Percentiles rank a stretch among this genome's conserved stretches.
Evolutionary conservation across 2,329 filamentous ascomycete species (phyloP).

Genomic region (Dactylellina sp.): DNA sequence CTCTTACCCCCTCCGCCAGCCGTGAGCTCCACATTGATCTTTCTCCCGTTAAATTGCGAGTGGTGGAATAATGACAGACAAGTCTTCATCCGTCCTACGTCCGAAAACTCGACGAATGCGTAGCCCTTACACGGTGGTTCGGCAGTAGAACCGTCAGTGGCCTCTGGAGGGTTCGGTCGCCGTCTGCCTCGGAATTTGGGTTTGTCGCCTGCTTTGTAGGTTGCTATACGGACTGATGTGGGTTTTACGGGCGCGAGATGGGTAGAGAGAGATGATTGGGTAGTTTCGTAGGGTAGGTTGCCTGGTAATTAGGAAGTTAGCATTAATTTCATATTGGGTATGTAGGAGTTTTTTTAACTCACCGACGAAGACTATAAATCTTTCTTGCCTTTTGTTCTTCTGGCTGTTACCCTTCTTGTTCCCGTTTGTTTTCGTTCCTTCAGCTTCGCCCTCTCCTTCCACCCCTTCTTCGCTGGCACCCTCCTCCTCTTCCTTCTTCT

Average conservation of each 20-base stretch:
- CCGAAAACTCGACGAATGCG: slow-evolving; percentile 88
- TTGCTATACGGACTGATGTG: slow-evolving; percentile 77
- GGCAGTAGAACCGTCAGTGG: background rate
- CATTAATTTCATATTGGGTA: too few species aligned
- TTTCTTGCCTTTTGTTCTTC: slow-evolving; percentile 9
- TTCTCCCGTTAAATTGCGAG: slow-evolving; percentile 76
- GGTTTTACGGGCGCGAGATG: slow-evolving; percentile 84
- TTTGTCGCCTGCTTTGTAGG: slow-evolving; percentile 72
- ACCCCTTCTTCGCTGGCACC: slow-evolving; percentile 6
- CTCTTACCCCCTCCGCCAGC: slow-evolving; percentile 87
- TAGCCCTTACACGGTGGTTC: slow-evolving; percentile 74
- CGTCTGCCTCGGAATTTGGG: slow-evolving; percentile 13
- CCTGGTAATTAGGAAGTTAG: slow-evolving; percentile 65
- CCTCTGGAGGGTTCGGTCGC: slow-evolving; percentile 12
- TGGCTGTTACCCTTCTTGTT: background rate
- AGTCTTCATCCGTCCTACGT: slow-evolving; percentile 89
- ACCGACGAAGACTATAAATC: slow-evolving; percentile 64
- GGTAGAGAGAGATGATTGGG: slow-evolving; percentile 73
- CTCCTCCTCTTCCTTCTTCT: background rate
- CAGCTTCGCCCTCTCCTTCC: slow-evolving; percentile 3
- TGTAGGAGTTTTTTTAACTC: slow-evolving; percentile 59
- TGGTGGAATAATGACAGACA: slow-evolving; percentile 92
- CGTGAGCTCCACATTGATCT: slow-evolving; percentile 93
- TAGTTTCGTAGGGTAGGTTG: slow-evolving; percentile 88
- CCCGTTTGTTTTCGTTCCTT: background rate